Evolutionary conservation across 2,329 filamentous ascomycete species (phyloP), one percentile per base, ranked within the genome.

Genomic region (Didymellaceae sp.): DNA sequence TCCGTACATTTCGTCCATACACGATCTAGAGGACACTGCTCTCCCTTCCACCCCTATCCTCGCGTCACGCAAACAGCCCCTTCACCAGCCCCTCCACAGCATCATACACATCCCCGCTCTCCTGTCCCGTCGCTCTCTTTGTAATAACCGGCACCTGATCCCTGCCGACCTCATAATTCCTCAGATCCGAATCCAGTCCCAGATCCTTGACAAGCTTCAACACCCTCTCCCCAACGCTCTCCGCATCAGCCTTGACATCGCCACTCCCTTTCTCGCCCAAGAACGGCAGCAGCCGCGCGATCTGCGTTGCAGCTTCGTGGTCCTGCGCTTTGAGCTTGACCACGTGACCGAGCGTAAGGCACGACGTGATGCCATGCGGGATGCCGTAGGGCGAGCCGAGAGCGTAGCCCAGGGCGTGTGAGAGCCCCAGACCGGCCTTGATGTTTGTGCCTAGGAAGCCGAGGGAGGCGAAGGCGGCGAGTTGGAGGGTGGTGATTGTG

Each of bases 351-450:
- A 84, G 71, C 0, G 80, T 82, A 37, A 84, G 59, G 58, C 81
- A 83, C 1, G 75, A 78, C 0, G 81, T 84, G 35, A 82, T 77
- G 0, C 81, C 81, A 54, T 84, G 81, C 0, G 82, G 82, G 30
- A 85, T 84, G 0, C 71, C 63, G 55, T 83, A 84, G 0, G 82
- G 81, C 2, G 73, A 76, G 0, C 82, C 82, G 2, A 85, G 66
- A 0, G 81, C 80, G 57, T 84, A 82, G 0, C 78, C 77, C 40
- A 80, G 55, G 0, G 69, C 66, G 48, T 80, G 78, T 3, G 65
- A 72, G 2, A 84, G 66, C 0, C 81, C 81, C 0, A 83, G 62
- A 0, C 75, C 75, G n/a, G 78, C 78, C 34, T 78, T 77, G 21
- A 82, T 56, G 45, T 82, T 81, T 51, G 74, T 67, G 0, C 79